Evolutionary conservation across 768 basidiomycete species (phyloP), one percentile per base, ranked within the genome.

Genomic region (Podaxis pistillaris): DNA sequence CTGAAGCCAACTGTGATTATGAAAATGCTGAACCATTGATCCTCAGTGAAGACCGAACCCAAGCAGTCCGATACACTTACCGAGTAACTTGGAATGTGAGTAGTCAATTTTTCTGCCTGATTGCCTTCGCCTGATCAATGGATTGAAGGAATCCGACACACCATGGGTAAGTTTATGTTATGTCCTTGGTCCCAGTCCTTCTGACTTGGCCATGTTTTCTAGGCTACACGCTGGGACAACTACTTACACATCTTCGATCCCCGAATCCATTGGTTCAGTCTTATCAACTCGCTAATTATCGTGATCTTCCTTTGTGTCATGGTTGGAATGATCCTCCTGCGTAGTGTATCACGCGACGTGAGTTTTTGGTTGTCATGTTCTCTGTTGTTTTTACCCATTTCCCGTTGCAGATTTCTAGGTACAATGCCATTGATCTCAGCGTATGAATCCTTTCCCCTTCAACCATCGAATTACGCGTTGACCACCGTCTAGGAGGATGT

Each of bases 211-310:
- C 17, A 5, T 41, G 60, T 44, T 60, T 19, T 65, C 15, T 75
- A 94, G 93, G 96, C 94, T 4, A 93, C 95, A 3, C 83, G 96
- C 56, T 98, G 96, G 96, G 96, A 98, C 72, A 90, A 90, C 68
- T 98, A 98, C 72, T 85, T 98, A 19, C 93, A 94, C 68, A 90
- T 96, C 57, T 92, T 94, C 67, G 94, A 96, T 69, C 94, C 93
- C 50, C 86, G 88, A 56, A 97, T 98, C 62, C 96, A 98, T 75
- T 96, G 95, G 93, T 95, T 98, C 78, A 93, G 91, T 68, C 81
- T 98, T 56, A 82, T 96, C 70, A 98, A 98, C 74, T 96, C 95
- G 1, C 75, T 96, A 24, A 86, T 97, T 65, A 94, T 98, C 63
- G 94, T 91, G 28, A 78, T 92, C 28, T 94, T 98, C 81, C 86